Conservation (phyloP, 176 grass and related monocot genomes). For the Puccinellia tenuiflora region DNA sequence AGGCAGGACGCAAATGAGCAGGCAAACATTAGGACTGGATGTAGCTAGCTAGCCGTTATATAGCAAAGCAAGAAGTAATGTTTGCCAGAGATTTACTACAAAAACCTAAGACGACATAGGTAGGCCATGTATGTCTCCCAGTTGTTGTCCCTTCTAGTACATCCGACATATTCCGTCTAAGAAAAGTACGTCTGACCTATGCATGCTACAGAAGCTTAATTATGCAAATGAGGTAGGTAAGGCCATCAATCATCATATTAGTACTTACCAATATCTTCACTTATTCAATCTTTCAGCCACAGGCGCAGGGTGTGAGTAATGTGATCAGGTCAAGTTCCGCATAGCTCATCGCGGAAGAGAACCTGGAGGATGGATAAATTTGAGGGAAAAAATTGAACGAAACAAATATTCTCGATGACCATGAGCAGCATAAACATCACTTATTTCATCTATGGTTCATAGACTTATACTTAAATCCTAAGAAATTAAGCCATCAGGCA, state of each 20-base stretch:
- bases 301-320: not conserved
- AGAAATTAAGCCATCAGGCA: not conserved
- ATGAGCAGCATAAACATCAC: conserved; percentile 1
- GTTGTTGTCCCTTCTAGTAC: not conserved
- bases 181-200: not conserved
- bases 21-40: not conserved
- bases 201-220: not conserved
- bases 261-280: not conserved
- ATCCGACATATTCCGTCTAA: not conserved
- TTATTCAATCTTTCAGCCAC: not conserved
- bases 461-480: not conserved
- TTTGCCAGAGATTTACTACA: not conserved
- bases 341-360: not conserved
- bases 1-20: not conserved
- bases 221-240: not conserved
- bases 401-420: not conserved
- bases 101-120: not conserved
- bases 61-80: not conserved
- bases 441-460: not conserved
- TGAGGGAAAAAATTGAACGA: not conserved
- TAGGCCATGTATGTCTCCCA: not conserved
- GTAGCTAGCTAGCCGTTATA: not conserved
- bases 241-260: not conserved
- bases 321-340: not conserved
- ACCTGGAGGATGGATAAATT: not conserved